Evolutionary conservation across 495 filamentous ascomycete genomes (phyloP), one percentile per base, ranked within the genome.

Genomic region (Neurospora pannonica): DNA sequence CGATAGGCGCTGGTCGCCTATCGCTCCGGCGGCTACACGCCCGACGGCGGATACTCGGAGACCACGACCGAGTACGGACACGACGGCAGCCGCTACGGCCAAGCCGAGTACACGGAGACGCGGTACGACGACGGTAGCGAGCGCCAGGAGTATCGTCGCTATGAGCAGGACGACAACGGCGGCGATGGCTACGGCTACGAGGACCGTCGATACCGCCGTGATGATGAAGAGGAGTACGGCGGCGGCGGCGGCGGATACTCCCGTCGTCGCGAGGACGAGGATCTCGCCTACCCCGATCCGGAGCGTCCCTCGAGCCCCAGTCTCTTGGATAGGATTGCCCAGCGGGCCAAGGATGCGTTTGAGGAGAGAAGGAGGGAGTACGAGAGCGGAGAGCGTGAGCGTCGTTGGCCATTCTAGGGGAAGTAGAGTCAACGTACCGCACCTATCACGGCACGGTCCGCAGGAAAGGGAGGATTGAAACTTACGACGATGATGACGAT

Each of bases 101-200:
- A 88, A 74, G 84, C 86, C 38, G 77, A 86, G 77, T 82, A 84
- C 74, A 81, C 78, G 13, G 77, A 85, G 75, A 86, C 82, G 15
- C 79, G 79, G 42, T 83, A 85, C 71, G 78, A 82, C 38, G 78
- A 79, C 38, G 87, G 86, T 54, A 85, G 82, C 60, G 79, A 82
- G 37, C 79, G 81, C 72, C 82, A 82, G 39, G 83, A 88, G 73
- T 88, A 88, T 74, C 77, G 75, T 38, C 83, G 82, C 70, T 81
- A 82, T 72, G 84, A 85, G 71, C 83, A 83, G 78, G 75, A 82
- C 9, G 76, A 83, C 43, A 19, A 77, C n/a, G 78, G 82, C 71
- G 74, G 80, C 39, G 72, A 75, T 10, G 77, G 80, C 43, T 83
- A 82, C 75, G 78, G 79, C 54, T 82, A 83, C 72, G 80, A 84